These are phyloP conservation scores for Rhizophagus clarus DNA, from an alignment of 192 early-diverging fungal species.

Conservation along the genomic window DNA sequence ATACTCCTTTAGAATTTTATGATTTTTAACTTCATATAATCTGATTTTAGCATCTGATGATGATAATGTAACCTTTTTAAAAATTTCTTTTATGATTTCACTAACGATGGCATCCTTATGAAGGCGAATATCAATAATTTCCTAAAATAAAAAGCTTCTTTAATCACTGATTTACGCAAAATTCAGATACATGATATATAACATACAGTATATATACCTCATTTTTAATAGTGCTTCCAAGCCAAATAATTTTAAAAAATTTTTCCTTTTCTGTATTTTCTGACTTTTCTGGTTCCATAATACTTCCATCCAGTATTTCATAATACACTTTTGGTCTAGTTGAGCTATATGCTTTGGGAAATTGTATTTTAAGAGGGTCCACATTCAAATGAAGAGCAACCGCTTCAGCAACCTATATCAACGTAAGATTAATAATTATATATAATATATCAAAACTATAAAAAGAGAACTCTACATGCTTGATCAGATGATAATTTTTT, in stretches of 20 bases:
- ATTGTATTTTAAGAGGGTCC: constrained; percentile 74
- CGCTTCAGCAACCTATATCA: constrained; percentile 56
- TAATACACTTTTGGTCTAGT: constrained; percentile 57
- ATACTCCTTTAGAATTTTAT: constrained; percentile 53
- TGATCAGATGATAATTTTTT: constrained; percentile 42
- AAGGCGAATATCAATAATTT: constrained; percentile 64
- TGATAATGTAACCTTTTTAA: constrained; percentile 51
- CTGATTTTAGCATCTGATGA: constrained; percentile 52
- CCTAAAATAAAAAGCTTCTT: too few relatives aligned
- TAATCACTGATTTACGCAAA: too few relatives aligned
- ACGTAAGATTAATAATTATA: constrained; percentile 29
- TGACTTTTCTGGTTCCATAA: constrained; percentile 63
- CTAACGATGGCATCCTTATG: constrained; percentile 58
- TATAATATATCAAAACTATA: background rate
- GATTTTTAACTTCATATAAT: constrained; percentile 56
- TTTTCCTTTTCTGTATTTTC: constrained; percentile 65
- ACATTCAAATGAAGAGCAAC: constrained; percentile 62
- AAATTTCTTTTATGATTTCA: constrained; percentile 53
- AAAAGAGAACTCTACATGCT: too few relatives aligned
- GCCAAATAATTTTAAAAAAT: constrained; percentile 65
- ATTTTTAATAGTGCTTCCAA: constrained; percentile 70
- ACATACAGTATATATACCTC: too few relatives aligned
- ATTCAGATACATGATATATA: too few relatives aligned
- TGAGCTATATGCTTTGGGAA: constrained; percentile 45
- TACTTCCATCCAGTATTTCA: constrained; percentile 79